Percentiles rank a stretch among this genome's conserved stretches.
Conservation (phyloP, 495 filamentous ascomycete genomes). For the Aspergillus taichungensis region DNA sequence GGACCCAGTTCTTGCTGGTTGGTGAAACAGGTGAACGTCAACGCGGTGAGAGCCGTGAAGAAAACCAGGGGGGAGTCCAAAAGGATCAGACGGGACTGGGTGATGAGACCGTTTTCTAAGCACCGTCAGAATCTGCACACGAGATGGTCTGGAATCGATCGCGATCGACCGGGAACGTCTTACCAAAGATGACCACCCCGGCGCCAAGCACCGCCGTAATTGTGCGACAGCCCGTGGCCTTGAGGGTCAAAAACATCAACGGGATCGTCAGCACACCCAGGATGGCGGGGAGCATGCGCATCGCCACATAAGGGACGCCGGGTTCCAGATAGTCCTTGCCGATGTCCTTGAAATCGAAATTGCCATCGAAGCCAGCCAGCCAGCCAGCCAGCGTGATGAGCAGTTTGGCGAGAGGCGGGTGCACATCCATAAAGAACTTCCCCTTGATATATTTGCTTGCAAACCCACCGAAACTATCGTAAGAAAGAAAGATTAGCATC, state of each 20-base stretch:
- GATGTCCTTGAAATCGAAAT: slow-evolving; percentile 99
- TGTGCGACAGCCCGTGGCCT: slow-evolving; percentile 82
- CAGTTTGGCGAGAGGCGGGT: slow-evolving; percentile 94
- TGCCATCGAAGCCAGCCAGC: slow-evolving; percentile 88
- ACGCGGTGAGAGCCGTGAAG: slow-evolving; percentile 83
- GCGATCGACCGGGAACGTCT: slow-evolving; percentile 10
- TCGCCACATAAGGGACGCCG: slow-evolving; percentile 91
- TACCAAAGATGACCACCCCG: slow-evolving; percentile 83
- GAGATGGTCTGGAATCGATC: neutral
- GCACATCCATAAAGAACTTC: slow-evolving; percentile 98
- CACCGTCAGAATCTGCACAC: slow-evolving; percentile 3
- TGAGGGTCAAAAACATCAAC: slow-evolving; percentile 88
- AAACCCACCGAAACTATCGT: slow-evolving; percentile 83
- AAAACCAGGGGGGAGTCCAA: slow-evolving; percentile 92
- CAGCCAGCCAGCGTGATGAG: slow-evolving; percentile 92
- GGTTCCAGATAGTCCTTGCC: slow-evolving; percentile 97
- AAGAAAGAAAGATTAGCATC: no score
- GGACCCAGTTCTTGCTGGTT: slow-evolving; percentile 96
- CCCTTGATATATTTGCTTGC: slow-evolving; percentile 99
- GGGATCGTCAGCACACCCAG: slow-evolving; percentile 80
- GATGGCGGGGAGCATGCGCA: slow-evolving; percentile 87
- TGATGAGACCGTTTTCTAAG: slow-evolving; percentile 86
- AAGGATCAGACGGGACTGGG: slow-evolving; percentile 89
- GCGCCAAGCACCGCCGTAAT: slow-evolving; percentile 74
- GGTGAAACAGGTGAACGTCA: slow-evolving; percentile 86